These are phyloP conservation scores for Wakefieldia striispora DNA, from an alignment of 768 basidiomycete species.

Conservation along the genomic window DNA sequence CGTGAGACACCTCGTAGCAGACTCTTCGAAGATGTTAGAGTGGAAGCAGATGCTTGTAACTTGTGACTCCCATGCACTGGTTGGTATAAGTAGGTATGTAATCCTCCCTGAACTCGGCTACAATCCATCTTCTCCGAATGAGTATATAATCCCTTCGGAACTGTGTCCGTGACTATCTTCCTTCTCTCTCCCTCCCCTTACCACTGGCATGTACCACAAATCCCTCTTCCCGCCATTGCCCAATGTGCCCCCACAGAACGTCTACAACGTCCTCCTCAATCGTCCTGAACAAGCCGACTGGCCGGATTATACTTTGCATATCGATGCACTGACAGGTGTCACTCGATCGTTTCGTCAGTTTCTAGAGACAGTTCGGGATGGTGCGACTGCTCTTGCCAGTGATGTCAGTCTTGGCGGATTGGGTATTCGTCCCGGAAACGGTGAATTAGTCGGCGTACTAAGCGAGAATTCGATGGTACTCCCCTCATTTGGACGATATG, in stretches of 20 bases:
- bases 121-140: too few species aligned
- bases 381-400: constrained; percentile 55
- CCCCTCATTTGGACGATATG: background rate
- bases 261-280: constrained; percentile 52
- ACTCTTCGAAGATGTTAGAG: too few species aligned
- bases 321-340: constrained; percentile 54
- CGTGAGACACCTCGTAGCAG: too few species aligned
- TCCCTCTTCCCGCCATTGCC: constrained; percentile 58
- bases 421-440: constrained; percentile 44
- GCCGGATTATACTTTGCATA: constrained; percentile 53
- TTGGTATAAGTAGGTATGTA: too few species aligned
- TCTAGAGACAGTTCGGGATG: constrained; percentile 47
- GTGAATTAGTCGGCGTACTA: constrained; percentile 67
- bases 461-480: constrained; percentile 65
- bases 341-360: constrained; percentile 48
- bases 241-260: constrained; percentile 47
- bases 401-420: constrained; percentile 52
- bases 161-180: too few species aligned
- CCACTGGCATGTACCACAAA: constrained; percentile 57
- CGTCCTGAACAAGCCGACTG: constrained; percentile 53
- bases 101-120: too few species aligned
- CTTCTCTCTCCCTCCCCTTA: background rate
- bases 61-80: too few species aligned
- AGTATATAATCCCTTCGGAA: too few species aligned
- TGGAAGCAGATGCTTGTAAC: too few species aligned